Evolutionary conservation across 805 yeast species (phyloP).

Genomic region (Nakazawaea ernobii): DNA sequence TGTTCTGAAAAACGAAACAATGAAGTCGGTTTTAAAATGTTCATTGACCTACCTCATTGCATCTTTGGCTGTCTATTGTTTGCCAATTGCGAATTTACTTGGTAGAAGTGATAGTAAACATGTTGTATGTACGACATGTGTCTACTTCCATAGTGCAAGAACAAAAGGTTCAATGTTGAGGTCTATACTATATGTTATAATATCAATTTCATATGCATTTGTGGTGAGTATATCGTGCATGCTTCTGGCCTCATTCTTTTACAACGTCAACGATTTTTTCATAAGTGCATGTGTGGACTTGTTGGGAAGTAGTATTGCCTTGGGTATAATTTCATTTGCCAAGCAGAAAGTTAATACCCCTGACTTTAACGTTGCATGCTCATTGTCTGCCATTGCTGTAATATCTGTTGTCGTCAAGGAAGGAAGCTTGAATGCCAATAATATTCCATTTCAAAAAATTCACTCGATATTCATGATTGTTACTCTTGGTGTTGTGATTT

Average conservation of each 20-base stretch:
- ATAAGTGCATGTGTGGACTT: constrained; percentile 50
- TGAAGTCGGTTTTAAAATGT: constrained; percentile 47
- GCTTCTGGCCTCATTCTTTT: constrained; percentile 40
- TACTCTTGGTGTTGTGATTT: constrained; percentile 50
- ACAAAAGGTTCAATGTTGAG: constrained; percentile 79
- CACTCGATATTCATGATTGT: constrained; percentile 53
- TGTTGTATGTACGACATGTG: constrained; percentile 75
- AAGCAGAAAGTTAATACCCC: constrained; percentile 63
- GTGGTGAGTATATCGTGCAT: constrained; percentile 48
- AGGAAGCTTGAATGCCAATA: constrained; percentile 56
- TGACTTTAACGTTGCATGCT: constrained; percentile 77
- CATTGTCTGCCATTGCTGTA: constrained; percentile 65
- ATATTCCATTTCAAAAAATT: constrained; percentile 50
- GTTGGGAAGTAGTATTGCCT: constrained; percentile 43
- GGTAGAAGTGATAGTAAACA: constrained; percentile 75
- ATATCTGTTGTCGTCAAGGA: constrained; percentile 71
- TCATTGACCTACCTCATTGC: constrained; percentile 71
- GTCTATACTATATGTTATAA: constrained; percentile 54
- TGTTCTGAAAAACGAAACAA: neutral
- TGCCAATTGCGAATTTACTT: constrained; percentile 40
- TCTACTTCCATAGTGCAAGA: constrained; percentile 79
- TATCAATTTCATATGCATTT: constrained; percentile 50
- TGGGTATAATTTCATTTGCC: constrained; percentile 64
- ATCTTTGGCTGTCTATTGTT: constrained; percentile 63
- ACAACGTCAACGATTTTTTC: constrained; percentile 38